These are phyloP conservation scores for Fusarium nisikadoi DNA, from an alignment of 2,329 filamentous ascomycete species.

Conservation along the genomic window DNA sequence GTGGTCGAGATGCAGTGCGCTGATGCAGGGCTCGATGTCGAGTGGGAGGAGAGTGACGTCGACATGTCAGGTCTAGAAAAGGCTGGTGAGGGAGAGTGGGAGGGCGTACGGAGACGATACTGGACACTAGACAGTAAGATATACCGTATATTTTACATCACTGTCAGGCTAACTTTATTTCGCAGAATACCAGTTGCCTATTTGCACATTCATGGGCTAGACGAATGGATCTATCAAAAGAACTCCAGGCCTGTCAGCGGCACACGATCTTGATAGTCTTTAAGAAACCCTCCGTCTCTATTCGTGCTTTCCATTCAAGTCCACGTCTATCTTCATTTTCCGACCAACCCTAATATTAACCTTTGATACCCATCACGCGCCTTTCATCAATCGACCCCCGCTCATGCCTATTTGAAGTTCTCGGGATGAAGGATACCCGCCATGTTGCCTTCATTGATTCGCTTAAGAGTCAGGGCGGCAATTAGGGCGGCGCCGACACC, in stretches of 20 bases:
- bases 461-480: conserved; percentile 76
- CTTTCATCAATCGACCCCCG: conserved; percentile 7
- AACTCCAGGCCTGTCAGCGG: conserved; percentile 9
- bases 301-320: conserved; percentile 25
- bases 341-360: conserved; percentile 19
- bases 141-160: not conserved
- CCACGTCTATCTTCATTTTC: conserved; percentile 40
- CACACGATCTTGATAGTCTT: conserved; percentile 25
- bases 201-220: conserved; percentile 78
- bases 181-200: conserved; percentile 75
- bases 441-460: conserved; percentile 70
- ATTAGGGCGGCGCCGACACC: conserved; percentile 98
- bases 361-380: conserved; percentile 24
- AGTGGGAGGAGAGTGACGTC: conserved; percentile 83
- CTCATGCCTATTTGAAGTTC: conserved; percentile 59
- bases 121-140: conserved; percentile 82
- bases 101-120: conserved; percentile 87
- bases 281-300: conserved; percentile 22
- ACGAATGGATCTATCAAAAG: conserved; percentile 15
- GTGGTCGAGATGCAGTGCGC: conserved; percentile 91
- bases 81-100: conserved; percentile 81
- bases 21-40: conserved; percentile 89
- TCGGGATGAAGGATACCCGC: conserved; percentile 73
- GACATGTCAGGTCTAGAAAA: conserved; percentile 72
- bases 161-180: conserved; percentile 39